Conservation (phyloP, 1,284 basidiomycete species). For the Porodaedalea pini region DNA sequence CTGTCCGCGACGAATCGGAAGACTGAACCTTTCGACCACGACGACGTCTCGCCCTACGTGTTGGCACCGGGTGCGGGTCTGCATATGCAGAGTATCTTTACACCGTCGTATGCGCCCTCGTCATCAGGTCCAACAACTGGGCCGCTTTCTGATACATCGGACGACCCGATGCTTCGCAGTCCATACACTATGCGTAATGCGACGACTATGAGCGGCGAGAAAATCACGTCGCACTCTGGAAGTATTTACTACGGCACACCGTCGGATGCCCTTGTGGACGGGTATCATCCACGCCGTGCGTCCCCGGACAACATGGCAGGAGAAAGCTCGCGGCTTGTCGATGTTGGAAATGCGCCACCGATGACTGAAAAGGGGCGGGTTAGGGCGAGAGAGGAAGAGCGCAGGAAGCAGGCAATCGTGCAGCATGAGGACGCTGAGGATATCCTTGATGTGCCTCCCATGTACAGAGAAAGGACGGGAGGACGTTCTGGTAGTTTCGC, state of each 20-base stretch:
- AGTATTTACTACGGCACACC: conserved; percentile 1
- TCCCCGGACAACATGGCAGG: neutral
- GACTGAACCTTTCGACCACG: neutral
- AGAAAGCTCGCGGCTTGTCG: neutral
- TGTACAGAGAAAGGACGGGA: conserved; percentile 9
- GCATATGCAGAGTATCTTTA: neutral
- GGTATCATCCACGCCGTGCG: neutral
- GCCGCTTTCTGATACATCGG: neutral
- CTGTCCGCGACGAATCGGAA: conserved; percentile 8
- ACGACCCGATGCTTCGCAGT: conserved; percentile 4
- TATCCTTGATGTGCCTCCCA: conserved; percentile 13
- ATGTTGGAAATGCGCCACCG: neutral
- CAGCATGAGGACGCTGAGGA: conserved; percentile 19
- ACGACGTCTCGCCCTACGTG: conserved; percentile 16
- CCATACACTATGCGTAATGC: neutral
- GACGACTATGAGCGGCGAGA: neutral
- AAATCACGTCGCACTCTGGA: conserved; percentile 4
- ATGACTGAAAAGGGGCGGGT: conserved; percentile 7
- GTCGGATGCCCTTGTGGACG: neutral
- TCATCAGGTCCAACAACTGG: neutral
- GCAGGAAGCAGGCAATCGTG: neutral
- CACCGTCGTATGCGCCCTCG: neutral
- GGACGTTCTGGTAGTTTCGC: neutral
- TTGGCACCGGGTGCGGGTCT: neutral
- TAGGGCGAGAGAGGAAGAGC: conserved; percentile 6